Base-by-base conservation (phyloP, 1,284 basidiomycete species). In the Ganoderma sinense region DNA sequence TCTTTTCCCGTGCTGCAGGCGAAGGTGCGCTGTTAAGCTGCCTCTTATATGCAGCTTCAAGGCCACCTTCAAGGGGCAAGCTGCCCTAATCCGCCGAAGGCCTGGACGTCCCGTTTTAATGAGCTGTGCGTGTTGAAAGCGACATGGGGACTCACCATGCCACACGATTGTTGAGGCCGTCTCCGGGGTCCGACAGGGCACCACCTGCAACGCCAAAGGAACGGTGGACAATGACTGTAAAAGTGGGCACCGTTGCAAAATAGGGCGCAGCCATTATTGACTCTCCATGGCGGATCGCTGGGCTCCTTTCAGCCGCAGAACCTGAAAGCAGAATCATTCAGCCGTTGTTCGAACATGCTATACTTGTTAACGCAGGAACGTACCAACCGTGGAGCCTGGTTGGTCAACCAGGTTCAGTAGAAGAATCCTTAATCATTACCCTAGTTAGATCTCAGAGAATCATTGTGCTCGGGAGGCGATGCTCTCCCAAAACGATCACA, bases 11-110 rank as follows among this genome's bases (percentile, higher is more conserved):
- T 11, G 76, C 81, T 58, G 81, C 81, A 6, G 78, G 75, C 4
- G 80, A 78, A 0, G 73, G 74, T 7, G 78, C 76, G 10, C 75
- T 70, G 48, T 85, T 80, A 0, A 85, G 76, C 66, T 83, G 80
- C 39, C 84, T 81, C 61, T 84, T 85, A 70, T 84, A 85, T 0
- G 83, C 84, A 13, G 84, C 84, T 75, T 85, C 83, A 20, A 85
- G 80, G 1, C 84, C 83, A 29, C 83, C 84, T 76, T 84, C 83
- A 18, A 84, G 75, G 1, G 84, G 84, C 36, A 85, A 77, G 68
- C 81, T 83, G 29, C 83, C 84, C 84, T 83, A 84, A 67, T 85
- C 84, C 0, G 80, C 83, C 1, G 84, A 85, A 31, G 83, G 83
- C 84, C 83, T 84, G 48, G n/a, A 41, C n/a, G 26, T 33, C 4